Evolutionary conservation across 2,329 filamentous ascomycete genomes (phyloP).

Genomic region (Colletotrichum godetiae): DNA sequence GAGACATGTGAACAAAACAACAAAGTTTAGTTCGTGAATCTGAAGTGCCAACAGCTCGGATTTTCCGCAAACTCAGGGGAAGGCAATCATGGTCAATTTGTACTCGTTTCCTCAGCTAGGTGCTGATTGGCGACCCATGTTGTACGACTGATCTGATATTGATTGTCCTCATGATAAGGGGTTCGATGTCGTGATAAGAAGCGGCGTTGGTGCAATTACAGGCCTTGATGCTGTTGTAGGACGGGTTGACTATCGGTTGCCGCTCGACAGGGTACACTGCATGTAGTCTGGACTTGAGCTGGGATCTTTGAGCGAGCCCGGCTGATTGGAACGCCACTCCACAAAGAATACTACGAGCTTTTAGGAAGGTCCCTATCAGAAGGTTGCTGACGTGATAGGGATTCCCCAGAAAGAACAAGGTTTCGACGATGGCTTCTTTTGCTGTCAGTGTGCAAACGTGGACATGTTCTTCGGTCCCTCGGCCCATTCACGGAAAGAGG

Average conservation of each 20-base stretch:
- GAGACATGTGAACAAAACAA: not conserved
- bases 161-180: not conserved
- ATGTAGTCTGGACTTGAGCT: not conserved
- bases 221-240: not conserved
- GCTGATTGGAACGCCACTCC: not conserved
- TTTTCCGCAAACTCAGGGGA: not conserved
- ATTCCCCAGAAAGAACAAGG: not conserved
- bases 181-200: slow-evolving; percentile 7
- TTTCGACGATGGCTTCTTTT: not conserved
- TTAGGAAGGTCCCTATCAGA: slow-evolving; percentile 15
- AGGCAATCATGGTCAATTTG: not conserved
- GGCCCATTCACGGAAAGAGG: not conserved
- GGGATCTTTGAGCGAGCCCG: not conserved
- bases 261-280: not conserved
- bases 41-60: not conserved
- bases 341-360: not conserved
- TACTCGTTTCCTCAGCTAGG: not conserved
- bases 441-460: not conserved
- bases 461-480: not conserved
- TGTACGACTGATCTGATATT: not conserved
- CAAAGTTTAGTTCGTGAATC: not conserved
- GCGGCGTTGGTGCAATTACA: slow-evolving; percentile 15
- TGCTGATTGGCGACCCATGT: not conserved
- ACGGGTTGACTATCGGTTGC: not conserved
- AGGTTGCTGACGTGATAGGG: slow-evolving; percentile 3